Base-by-base conservation (phyloP, 2,329 filamentous ascomycete genomes). In the Fusarium sp. region DNA sequence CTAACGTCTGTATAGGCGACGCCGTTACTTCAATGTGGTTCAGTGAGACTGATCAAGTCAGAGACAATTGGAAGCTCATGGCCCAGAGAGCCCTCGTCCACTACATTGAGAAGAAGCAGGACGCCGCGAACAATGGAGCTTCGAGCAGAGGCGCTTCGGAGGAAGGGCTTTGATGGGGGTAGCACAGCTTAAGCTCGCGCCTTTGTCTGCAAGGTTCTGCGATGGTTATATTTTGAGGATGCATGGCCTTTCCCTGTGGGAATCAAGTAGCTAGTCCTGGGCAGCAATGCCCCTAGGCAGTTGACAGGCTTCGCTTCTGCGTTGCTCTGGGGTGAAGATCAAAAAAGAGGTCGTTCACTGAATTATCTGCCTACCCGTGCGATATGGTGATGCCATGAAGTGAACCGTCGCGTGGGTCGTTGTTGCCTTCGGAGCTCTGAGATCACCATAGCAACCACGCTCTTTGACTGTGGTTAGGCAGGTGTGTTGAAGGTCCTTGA, bases 11-110 rank as follows among this genome's bases (percentile, higher is more conserved):
- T 9, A 6, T n/a, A 80, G 78, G 77, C 4, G 71, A 58, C 2
- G 54, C 76, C 6, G 69, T 77, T 25, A 68, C 74, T 1, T 46
- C 62, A 5, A 71, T 75, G 64, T 79, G 78, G 78, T 74, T 75
- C 11, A 53, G 63, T 4, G 76, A 77, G 56, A 61, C 69, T 6
- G 58, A 65, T 3, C 65, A 71, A 4, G 72, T 74, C 18, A 71
- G 72, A 31, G 42, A 54, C 3, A 70, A 72, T 38, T 77, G 72
- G 69, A 42, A 72, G 7, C 49, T 58, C 11, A 58, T 74, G 53
- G 70, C 72, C 2, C 58, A 69, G 9, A 66, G 73, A 13, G 76
- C n/a, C n/a, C 14, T 38, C n/a, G n/a, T 18, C 9, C n/a, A 38
- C n/a, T 38, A 38, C n/a, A 38, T 38, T 9, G n/a, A 38, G 34